These are phyloP conservation scores for Carex littledalei DNA, from an alignment of 176 grass and related monocot species.

Conservation along the genomic window DNA sequence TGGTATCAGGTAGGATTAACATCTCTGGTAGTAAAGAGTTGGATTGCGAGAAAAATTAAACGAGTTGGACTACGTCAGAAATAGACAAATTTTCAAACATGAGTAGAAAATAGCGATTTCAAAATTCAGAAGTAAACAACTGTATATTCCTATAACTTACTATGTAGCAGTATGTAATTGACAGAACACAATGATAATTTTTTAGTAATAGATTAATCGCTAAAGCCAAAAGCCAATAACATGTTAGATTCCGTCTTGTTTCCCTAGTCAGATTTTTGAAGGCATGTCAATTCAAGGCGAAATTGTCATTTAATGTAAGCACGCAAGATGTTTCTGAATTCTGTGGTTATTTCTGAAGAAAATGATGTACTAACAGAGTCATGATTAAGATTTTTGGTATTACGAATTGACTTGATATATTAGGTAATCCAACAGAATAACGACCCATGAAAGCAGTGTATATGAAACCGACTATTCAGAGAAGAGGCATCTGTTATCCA, in stretches of 20 bases:
- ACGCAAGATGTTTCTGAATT: background rate
- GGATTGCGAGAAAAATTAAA: no score
- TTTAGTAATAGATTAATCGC: background rate
- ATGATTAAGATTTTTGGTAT: background rate
- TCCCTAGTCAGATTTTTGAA: background rate
- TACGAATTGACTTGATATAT: background rate
- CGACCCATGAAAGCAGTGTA: background rate
- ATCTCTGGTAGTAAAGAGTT: no score
- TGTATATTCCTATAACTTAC: no score
- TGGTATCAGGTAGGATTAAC: no score
- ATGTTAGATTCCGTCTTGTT: background rate
- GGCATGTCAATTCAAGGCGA: background rate
- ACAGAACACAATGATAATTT: background rate
- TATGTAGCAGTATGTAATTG: background rate
- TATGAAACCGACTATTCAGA: background rate
- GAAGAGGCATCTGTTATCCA: background rate
- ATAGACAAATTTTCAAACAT: no score
- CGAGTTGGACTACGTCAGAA: no score
- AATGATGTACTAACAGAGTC: background rate
- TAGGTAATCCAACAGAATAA: background rate
- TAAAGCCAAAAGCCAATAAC: background rate
- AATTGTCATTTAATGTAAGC: background rate
- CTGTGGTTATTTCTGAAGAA: constrained; percentile 7
- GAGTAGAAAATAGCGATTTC: no score
- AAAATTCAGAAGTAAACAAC: no score